Base-by-base conservation (phyloP, 306 rosid species). In the Trichosanthes cucumerina region DNA sequence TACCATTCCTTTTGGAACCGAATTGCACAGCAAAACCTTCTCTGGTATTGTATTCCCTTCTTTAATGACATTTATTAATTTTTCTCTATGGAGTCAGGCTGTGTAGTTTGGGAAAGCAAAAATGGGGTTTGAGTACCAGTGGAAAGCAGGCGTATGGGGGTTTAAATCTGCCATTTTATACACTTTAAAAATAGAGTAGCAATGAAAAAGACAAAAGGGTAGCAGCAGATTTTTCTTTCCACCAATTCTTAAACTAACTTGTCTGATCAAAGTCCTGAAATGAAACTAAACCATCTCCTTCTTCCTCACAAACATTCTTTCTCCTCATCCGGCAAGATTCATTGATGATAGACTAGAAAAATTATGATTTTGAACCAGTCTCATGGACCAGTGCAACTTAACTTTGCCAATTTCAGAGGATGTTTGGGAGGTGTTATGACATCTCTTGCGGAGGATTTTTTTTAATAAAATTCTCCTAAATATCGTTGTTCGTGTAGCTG, bases 401-500 rank as follows among this genome's bases (percentile, higher is more conserved):
- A n/a, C 72, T 82, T 79, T 80, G 34, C 78, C 86, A 77, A 69
- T 83, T 70, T 80, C 85, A 93, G 98, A 62, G 98, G 71, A 31
- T 64, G 46, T 16, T 65, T 65, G 50, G 18, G 74, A n/a, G 74
- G 74, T 66, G 52, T 9, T n/a, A 39, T 39, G 52, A 3, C 4
- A 39, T 66, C 46, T 38, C 33, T 0, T 19, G 26, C 8, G n/a
- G n/a, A n/a, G n/a, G n/a, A n/a, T n/a, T n/a, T n/a, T n/a, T n/a
- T 39, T 18, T 9, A 28, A n/a, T 66, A 4, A 65, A n/a, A 65
- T 65, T 7, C 14, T 65, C 39, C 72, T 18, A 65, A 7, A 65
- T 7, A 39, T 65, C 72, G 3, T 33, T 15, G 72, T 6, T 65
- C 8, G 2, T 6, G 0, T 36, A 65, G 7, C 12, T 34, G 41